These are phyloP conservation scores for Leccinum sublutescens DNA, from an alignment of 768 basidiomycete genomes.

Conservation along the genomic window DNA sequence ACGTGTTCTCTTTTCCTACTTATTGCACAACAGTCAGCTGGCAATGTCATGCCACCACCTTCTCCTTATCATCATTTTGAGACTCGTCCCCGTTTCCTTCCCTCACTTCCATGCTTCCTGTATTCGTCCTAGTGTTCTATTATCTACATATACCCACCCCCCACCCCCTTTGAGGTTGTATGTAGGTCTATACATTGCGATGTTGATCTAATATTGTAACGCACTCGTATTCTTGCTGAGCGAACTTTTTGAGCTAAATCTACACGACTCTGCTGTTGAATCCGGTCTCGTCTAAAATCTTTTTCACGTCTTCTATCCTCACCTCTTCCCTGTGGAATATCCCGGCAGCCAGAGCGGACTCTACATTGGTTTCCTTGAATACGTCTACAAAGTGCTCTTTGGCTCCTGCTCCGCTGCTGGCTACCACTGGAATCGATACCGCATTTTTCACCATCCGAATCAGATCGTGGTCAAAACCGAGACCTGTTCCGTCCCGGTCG, in stretches of 20 bases:
- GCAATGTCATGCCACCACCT: slow-evolving; percentile 7
- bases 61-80: slow-evolving; percentile 5
- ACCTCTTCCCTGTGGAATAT: slow-evolving; percentile 96
- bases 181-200: slow-evolving; percentile 32
- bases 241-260: background rate
- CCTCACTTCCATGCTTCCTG: slow-evolving; percentile 24
- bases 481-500: slow-evolving; percentile 91
- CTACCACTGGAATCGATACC: slow-evolving; percentile 90
- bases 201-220: slow-evolving; percentile 34
- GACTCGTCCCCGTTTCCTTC: slow-evolving; percentile 5
- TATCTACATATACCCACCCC: slow-evolving; percentile 34
- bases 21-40: background rate
- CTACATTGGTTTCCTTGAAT: slow-evolving; percentile 75
- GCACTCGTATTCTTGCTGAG: slow-evolving; percentile 13
- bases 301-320: slow-evolving; percentile 77
- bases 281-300: slow-evolving; percentile 41
- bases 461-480: slow-evolving; percentile 88
- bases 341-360: slow-evolving; percentile 93
- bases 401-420: slow-evolving; percentile 89
- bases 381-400: slow-evolving; percentile 84
- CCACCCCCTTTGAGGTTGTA: slow-evolving; percentile 27
- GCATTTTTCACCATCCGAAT: slow-evolving; percentile 68
- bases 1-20: background rate
- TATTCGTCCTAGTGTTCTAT: slow-evolving; percentile 32
- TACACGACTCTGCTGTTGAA: slow-evolving; percentile 47